Conservation (phyloP, 2,329 filamentous ascomycete genomes). For the Microthyrium microscopicum region DNA sequence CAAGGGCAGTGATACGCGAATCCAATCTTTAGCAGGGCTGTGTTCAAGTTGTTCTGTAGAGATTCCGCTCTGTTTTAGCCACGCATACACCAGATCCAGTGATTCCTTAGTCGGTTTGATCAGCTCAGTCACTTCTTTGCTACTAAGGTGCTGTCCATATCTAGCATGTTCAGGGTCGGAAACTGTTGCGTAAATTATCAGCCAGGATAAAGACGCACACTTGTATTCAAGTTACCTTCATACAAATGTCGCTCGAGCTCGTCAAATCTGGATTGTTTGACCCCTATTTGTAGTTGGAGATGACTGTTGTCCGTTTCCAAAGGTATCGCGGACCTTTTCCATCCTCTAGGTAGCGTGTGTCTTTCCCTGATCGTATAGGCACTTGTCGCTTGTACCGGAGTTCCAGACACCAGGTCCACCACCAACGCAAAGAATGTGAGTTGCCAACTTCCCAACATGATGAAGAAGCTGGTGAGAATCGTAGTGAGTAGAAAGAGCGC, state of each 20-base stretch:
- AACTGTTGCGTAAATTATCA: conserved; percentile 17
- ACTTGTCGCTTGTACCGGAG: no score
- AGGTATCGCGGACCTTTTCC: no score
- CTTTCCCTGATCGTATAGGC: no score
- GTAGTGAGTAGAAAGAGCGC: no score
- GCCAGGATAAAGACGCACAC: background rate
- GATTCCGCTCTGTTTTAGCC: conserved; percentile 42
- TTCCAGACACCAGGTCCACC: no score
- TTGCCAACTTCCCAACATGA: no score
- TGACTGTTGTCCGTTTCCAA: no score
- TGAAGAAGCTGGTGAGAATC: no score
- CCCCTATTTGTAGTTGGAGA: conserved; percentile 40
- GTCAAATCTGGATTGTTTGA: conserved; percentile 40
- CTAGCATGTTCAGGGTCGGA: conserved; percentile 41
- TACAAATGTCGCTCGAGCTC: conserved; percentile 38
- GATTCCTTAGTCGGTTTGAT: conserved; percentile 37
- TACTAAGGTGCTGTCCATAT: conserved; percentile 46
- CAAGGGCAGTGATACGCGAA: conserved; percentile 36
- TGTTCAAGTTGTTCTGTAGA: conserved; percentile 23
- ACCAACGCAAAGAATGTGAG: no score
- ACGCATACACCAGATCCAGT: conserved; percentile 33
- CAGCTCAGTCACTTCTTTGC: conserved; percentile 40
- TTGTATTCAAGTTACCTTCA: conserved; percentile 31
- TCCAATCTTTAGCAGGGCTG: conserved; percentile 40
- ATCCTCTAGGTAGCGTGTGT: no score